phyloP scores from a whole-genome alignment of 495 filamentous ascomycete genomes.

The Aspergillus ostianus region DNA sequence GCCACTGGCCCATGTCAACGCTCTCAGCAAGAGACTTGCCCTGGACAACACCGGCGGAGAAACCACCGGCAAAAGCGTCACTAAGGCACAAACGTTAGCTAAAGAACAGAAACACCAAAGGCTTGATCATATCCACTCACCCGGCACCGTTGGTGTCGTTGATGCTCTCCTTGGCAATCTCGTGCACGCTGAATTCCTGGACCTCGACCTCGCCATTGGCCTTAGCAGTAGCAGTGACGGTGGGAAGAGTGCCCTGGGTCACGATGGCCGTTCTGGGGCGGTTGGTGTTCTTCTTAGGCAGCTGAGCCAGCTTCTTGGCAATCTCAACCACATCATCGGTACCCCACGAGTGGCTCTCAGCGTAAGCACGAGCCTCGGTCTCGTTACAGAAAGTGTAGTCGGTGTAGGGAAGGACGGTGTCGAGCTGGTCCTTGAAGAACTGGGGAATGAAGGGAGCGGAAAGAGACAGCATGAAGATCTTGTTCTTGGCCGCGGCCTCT shows the following conservation, averaged over 20 bases:
- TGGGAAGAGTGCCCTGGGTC: conserved; percentile 90
- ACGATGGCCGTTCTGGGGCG: conserved; percentile 80
- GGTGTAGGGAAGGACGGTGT: conserved; percentile 81
- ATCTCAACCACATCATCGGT: conserved; percentile 83
- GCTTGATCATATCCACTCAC: conserved; percentile 40
- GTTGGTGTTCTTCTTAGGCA: conserved; percentile 86
- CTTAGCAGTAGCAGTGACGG: conserved; percentile 69
- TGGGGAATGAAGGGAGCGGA: conserved; percentile 93
- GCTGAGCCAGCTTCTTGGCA: conserved; percentile 75
- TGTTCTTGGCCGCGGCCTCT: conserved; percentile 84
- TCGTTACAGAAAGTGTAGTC: conserved; percentile 98
- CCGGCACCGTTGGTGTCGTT: conserved; percentile 95
- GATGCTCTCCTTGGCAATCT: conserved; percentile 71
- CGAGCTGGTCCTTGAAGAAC: conserved; percentile 96
- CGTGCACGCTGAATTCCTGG: conserved; percentile 75
- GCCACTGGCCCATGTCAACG: conserved; percentile 92
- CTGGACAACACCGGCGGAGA: conserved; percentile 82
- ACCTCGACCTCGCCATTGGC: conserved; percentile 61
- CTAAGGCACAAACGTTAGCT: conserved; percentile 31
- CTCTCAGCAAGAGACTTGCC: conserved; percentile 72
- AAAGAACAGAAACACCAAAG: neutral
- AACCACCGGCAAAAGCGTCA: conserved; percentile 95
- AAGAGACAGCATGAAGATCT: conserved; percentile 85
- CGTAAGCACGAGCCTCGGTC: conserved; percentile 84
- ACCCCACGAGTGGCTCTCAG: conserved; percentile 68